These are phyloP conservation scores for Trichoderma lentiforme DNA, from an alignment of 2,329 filamentous ascomycete species.

Conservation along the genomic window DNA sequence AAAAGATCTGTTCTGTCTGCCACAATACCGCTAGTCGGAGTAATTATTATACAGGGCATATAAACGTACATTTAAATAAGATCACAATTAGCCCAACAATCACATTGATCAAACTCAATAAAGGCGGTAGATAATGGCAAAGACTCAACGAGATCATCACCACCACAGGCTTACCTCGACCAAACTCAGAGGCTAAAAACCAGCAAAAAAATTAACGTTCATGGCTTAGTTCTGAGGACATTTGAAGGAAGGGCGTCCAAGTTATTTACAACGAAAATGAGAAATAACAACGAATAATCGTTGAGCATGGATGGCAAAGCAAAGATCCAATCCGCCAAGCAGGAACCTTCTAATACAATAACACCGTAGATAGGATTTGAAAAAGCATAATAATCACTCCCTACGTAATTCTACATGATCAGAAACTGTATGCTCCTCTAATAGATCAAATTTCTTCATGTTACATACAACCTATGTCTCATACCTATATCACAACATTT, in stretches of 20 bases:
- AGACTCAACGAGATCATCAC: neutral
- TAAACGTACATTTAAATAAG: too few species aligned
- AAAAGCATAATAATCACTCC: neutral
- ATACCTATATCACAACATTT: neutral
- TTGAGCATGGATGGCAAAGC: too few species aligned
- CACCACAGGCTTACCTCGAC: neutral
- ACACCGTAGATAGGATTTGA: neutral
- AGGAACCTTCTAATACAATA: neutral
- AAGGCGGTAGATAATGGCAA: neutral
- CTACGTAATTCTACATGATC: neutral
- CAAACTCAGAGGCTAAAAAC: neutral
- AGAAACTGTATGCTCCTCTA: neutral
- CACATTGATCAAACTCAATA: too few species aligned
- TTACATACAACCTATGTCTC: neutral
- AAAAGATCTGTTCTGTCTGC: neutral
- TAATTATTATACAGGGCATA: too few species aligned
- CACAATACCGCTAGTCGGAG: neutral
- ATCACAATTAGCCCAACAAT: too few species aligned
- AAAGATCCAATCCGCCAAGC: too few species aligned
- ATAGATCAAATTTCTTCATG: neutral
- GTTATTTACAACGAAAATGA: too few species aligned
- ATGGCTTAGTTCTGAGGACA: neutral
- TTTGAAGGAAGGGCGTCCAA: too few species aligned
- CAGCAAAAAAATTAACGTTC: fast-evolving
- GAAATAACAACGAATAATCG: too few species aligned